Evolutionary conservation across 768 basidiomycete genomes (phyloP), one percentile per base, ranked within the genome.

Genomic region (Infundibulicybe gibba): DNA sequence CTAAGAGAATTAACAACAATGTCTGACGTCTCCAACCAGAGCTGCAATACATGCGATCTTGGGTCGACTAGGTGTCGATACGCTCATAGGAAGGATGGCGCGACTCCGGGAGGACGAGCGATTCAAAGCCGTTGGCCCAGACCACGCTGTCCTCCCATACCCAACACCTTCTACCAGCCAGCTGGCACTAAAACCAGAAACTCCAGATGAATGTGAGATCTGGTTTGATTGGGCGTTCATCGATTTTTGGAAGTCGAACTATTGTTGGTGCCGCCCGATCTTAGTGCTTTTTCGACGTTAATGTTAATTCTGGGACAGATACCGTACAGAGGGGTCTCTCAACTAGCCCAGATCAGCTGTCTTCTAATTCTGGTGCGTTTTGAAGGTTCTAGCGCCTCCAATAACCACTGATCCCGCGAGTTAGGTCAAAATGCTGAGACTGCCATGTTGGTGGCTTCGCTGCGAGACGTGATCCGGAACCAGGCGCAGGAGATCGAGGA

Each of bases 181-280:
- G 35, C 54, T 58, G 19, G 66, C 49, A 3, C 53, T 67, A 13
- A 76, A 73, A 51, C 54, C 62, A 9, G 69, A 71, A 41, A 56
- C 55, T 32, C 68, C 71, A 43, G 81, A 81, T 51, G 87, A 90
- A 57, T 89, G 82, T 20, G 92, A 94, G 65, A 76, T 97, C 33
- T 98, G 97, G 97, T 90, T 98, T 60, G 94, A 98, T 63, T 98
- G 94, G 92, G 80, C 86, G 0, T 98, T 98, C 66, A 83, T 97
- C 5, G 97, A 99, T 65, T 99, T 97, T 64, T 94, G 92, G 88
- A 98, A 98, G 70, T 94, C 91, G 40, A 94, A 95, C 60, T 97
- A 94, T 60, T 91, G 95, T 95, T 56, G 61, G 65, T 19, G 44
- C 40, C 49, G 17, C 9, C 37, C 5, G 4, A 46, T 40, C 38